Evolutionary conservation across 768 basidiomycete genomes (phyloP), one percentile per base, ranked within the genome.

Genomic region (Leccinum uliginosum): DNA sequence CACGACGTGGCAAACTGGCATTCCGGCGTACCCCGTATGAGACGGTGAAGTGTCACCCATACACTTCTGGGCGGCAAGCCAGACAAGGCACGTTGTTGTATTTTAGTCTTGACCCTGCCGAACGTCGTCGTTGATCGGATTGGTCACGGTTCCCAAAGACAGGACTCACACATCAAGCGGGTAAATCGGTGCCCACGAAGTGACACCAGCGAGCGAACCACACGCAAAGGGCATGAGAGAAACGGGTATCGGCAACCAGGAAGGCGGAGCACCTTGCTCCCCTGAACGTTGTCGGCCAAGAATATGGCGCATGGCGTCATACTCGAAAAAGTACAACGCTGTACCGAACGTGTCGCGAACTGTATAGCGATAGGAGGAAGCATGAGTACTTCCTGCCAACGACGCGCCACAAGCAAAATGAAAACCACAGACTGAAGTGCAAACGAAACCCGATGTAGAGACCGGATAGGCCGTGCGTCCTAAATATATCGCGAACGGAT

Each of bases 341-440:
- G 95, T 96, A 49, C 93, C 94, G 47, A 82, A 71, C 26, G 92
- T 95, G 71, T 98, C 94, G 56, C 94, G 87, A 52, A 93, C 90
- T 93, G 65, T 34, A 59, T 51, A 10, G 53, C 17, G 30, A 54
- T 50, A 56, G 52, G 57, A 56, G 52, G 58, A 59, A 48, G 29
- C 6, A 19, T 59, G 4, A 23, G 40, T 38, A 6, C n/a, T 57
- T 24, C 65, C 35, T 26, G 8, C 24, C 32, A 47, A 51, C 44
- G 24, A 47, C 11, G 23, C 29, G 17, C n/a, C 0, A 15, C 14
- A 14, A 34, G 52, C 34, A 5, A 54, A n/a, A n/a, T 14, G 44
- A 29, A 54, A n/a, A 40, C 19, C 47, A 71, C 86, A 62, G 54
- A 90, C 91, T 66, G 66, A 91, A 89, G 75, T 96, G 94, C n/a